These are phyloP conservation scores for Colletotrichum sp. DNA, from an alignment of 2,329 filamentous ascomycete species.

Conservation along the genomic window DNA sequence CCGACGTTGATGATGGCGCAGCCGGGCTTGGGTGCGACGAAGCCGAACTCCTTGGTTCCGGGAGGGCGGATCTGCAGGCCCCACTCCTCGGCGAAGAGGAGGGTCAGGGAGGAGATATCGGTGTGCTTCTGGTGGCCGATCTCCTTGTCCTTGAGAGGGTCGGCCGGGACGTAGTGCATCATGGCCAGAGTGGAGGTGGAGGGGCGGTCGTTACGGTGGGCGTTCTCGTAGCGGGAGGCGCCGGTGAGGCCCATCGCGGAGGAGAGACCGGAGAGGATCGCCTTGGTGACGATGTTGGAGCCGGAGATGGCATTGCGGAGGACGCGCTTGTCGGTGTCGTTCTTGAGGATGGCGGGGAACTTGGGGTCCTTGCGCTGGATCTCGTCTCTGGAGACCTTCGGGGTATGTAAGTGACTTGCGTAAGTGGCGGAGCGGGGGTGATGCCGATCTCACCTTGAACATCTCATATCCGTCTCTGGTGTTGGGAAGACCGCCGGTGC, in stretches of 20 bases:
- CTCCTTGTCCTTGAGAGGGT: conserved; percentile 42
- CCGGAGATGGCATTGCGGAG: conserved; percentile 55
- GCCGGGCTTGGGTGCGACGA: conserved; percentile 56
- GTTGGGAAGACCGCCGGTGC: conserved; percentile 50
- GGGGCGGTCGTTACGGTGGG: conserved; percentile 54
- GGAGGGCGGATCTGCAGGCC: conserved; percentile 62
- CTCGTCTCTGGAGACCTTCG: conserved; percentile 49
- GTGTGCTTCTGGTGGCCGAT: conserved; percentile 63
- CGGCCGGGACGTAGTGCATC: conserved; percentile 58
- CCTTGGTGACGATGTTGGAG: conserved; percentile 56
- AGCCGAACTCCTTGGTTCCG: conserved; percentile 50
- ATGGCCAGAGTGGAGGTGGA: conserved; percentile 57
- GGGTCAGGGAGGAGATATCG: conserved; percentile 59
- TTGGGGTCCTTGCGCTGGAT: conserved; percentile 52
- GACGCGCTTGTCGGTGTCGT: conserved; percentile 50
- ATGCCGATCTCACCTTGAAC: conserved; percentile 42
- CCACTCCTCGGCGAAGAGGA: conserved; percentile 62
- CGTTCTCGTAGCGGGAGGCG: conserved; percentile 52
- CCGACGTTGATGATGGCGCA: conserved; percentile 63
- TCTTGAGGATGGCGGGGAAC: conserved; percentile 53
- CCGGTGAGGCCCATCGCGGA: conserved; percentile 51
- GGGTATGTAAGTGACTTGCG: conserved; percentile 2
- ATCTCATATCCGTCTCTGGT: conserved; percentile 60
- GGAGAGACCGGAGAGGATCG: conserved; percentile 53
- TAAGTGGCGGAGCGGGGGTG: conserved; percentile 21